Base-by-base conservation (phyloP, 2,329 filamentous ascomycete genomes). In the Zymoseptoria ardabiliae region DNA sequence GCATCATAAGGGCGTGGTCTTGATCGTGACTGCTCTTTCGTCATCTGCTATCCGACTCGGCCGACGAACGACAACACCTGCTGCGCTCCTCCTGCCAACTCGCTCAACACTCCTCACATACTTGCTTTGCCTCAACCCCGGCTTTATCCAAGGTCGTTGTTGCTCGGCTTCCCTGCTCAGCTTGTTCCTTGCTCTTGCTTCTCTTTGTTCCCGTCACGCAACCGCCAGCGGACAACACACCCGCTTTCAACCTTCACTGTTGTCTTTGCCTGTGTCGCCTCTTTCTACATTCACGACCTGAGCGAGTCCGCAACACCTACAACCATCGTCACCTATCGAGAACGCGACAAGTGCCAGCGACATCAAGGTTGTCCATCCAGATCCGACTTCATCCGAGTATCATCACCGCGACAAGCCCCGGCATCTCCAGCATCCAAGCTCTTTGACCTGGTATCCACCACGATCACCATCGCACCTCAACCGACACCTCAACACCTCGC, bases 331-430 rank as follows among this genome's bases (percentile, higher is more conserved):
- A 54, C 53, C 48, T 25, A 52, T 28, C 45, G 1, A 9, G 25
- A 28, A 28, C 8, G 7, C 54, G 22, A 48, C 52, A 54, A 56
- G 45, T 60, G 49, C 50, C 51, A 54, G 45, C 55, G 60, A 61
- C 65, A 65, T 63, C 63, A 63, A 64, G 65, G 61, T 66, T n/a
- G 55, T 59, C 63, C 65, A 66, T 61, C 49, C 56, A 62, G 56
- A 30, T 56, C 50, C 50, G 17, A 17, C 9, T 17, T 30, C 28
- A 35, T 35, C 35, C 23, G 23, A 25, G 23, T 6, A 49, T 45
- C 45, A 21, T 25, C 23, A 55, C 49, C 58, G 45, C 58, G 21
- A 25, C 57, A 21, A 53, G 49, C 50, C 58, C 4, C 48, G n/a
- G n/a, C n/a, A n/a, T n/a, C n/a, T 51, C 55, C 21, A 41, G 35